Percentiles rank a stretch among this genome's conserved stretches.
Evolutionary conservation across 2,329 filamentous ascomycete genomes (phyloP).

Genomic region (Talaromyces funiculosus): DNA sequence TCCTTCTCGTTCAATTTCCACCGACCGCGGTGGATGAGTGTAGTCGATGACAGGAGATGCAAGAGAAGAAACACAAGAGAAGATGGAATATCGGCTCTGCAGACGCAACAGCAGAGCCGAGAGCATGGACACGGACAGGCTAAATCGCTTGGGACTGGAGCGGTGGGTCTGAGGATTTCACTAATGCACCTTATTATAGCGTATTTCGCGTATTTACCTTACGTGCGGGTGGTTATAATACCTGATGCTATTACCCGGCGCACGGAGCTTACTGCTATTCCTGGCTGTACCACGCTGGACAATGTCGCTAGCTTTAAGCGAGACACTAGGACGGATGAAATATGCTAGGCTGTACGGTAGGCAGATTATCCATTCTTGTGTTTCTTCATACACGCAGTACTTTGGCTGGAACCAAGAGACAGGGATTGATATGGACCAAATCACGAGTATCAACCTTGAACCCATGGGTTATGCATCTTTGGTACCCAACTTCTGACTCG

Average conservation of each 20-base stretch:
- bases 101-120: slow-evolving; percentile 6
- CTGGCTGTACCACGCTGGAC: neutral
- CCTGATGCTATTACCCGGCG: neutral
- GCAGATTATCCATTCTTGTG: neutral
- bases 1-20: neutral
- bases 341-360: neutral
- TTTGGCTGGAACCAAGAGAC: too few species aligned
- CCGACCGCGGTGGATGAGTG: neutral
- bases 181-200: slow-evolving; percentile 1
- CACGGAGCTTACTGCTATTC: slow-evolving; percentile 1
- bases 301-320: neutral
- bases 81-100: neutral
- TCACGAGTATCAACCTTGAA: too few species aligned
- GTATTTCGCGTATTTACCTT: neutral
- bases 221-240: neutral
- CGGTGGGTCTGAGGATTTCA: neutral
- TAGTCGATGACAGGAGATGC: neutral
- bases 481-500: too few species aligned
- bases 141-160: neutral
- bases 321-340: neutral
- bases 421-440: too few species aligned
- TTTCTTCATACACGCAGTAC: neutral
- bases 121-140: slow-evolving; percentile 4
- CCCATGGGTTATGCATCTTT: too few species aligned
- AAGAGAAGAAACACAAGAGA: neutral